A percentile compares a stretch with the other conserved stretches of the same genome.
Conservation (phyloP, 2,329 filamentous ascomycete species). For the Botrytis fragariae region DNA sequence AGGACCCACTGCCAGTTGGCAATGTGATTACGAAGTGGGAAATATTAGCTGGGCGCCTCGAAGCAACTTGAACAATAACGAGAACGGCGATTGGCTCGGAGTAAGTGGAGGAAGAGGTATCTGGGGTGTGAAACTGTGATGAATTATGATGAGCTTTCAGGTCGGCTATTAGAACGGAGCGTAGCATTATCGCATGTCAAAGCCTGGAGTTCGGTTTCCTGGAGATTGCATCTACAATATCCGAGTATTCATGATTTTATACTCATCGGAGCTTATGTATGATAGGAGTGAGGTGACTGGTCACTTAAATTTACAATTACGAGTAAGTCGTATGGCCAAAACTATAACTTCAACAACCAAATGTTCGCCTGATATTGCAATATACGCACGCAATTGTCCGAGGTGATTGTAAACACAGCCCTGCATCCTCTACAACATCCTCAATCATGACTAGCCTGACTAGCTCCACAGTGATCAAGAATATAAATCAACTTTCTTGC, state of each 20-base stretch:
- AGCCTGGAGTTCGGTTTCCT: conserved; percentile 31
- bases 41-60: conserved; percentile 84
- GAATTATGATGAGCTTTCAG: conserved; percentile 22
- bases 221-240: conserved; percentile 29
- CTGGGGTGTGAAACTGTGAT: conserved; percentile 57
- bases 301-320: neutral
- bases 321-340: conserved; percentile 14
- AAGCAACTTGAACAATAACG: conserved; percentile 56
- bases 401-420: neutral
- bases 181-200: conserved; percentile 26
- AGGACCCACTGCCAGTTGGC: conserved; percentile 73
- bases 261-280: conserved; percentile 26
- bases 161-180: conserved; percentile 25
- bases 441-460: conserved; percentile 54
- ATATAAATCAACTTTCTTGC: conserved; percentile 54
- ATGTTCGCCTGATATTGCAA: neutral
- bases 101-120: conserved; percentile 77
- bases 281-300: conserved; percentile 19
- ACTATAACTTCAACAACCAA: neutral
- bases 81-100: conserved; percentile 79
- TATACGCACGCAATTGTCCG: neutral
- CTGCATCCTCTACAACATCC: conserved; percentile 5
- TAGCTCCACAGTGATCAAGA: conserved; percentile 56
- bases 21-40: conserved; percentile 82
- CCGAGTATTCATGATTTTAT: conserved; percentile 25